Conservation (phyloP, 495 filamentous ascomycete species). For the Hypoxylon lenormandii region DNA sequence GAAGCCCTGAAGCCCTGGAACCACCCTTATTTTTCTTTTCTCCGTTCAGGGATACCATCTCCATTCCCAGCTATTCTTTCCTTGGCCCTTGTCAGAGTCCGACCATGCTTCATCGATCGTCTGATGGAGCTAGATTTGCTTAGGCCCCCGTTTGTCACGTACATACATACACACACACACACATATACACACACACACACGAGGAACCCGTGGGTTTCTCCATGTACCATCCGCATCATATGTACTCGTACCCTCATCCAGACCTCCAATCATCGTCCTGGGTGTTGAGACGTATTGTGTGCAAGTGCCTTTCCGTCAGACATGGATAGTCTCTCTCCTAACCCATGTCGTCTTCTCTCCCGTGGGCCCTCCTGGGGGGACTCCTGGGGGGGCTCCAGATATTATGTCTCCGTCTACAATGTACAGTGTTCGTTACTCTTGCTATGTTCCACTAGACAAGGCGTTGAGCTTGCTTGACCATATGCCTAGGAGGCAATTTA, state of each 20-base stretch:
- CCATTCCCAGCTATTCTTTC: constrained; percentile 42
- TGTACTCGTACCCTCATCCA: constrained; percentile 17
- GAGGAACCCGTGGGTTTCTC: not conserved
- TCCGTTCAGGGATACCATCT: constrained; percentile 44
- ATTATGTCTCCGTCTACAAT: constrained; percentile 26
- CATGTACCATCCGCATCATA: not conserved
- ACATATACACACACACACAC: too few relatives aligned
- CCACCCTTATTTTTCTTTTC: constrained; percentile 29
- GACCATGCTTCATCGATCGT: constrained; percentile 51
- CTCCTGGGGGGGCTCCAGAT: constrained; percentile 37
- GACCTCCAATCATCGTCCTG: constrained; percentile 36
- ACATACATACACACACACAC: constrained; percentile 1
- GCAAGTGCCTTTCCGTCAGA: constrained; percentile 40
- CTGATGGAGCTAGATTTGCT: constrained; percentile 49
- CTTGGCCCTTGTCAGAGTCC: constrained; percentile 45
- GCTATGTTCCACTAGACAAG: constrained; percentile 28
- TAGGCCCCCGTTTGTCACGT: constrained; percentile 49
- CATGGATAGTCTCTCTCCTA: constrained; percentile 44
- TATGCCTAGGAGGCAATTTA: constrained; percentile 37
- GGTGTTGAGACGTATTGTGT: constrained; percentile 45
- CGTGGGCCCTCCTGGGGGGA: constrained; percentile 2
- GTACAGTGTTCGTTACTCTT: constrained; percentile 33
- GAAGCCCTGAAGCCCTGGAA: not conserved
- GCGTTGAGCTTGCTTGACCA: constrained; percentile 35
- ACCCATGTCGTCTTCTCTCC: constrained; percentile 39